These are phyloP conservation scores for Litsea cubeba DNA, from an alignment of 164 flowering plant species.

Conservation along the genomic window DNA sequence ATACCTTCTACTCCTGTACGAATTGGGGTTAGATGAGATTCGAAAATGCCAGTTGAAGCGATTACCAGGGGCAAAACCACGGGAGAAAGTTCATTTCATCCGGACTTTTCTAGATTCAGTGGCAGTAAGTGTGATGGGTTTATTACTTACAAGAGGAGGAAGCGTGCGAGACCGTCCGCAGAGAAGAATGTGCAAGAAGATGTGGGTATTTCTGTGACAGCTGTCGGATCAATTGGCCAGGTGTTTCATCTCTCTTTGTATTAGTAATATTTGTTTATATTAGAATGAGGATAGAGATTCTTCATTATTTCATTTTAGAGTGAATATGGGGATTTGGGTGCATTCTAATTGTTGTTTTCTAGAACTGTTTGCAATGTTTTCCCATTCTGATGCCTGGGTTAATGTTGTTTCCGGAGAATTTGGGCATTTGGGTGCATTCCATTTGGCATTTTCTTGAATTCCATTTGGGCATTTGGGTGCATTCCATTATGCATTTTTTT, in stretches of 20 bases:
- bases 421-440: background rate
- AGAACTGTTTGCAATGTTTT: background rate
- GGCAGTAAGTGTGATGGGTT: background rate
- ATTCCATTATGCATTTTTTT: background rate
- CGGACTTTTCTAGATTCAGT: background rate
- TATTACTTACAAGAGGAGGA: slow-evolving; percentile 8
- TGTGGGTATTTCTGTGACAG: background rate
- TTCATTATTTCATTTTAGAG: background rate
- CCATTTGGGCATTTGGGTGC: background rate
- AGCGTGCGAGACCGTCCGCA: background rate
- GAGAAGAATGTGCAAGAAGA: background rate
- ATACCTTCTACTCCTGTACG: no score
- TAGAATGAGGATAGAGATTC: no score
- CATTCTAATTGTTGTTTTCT: background rate
- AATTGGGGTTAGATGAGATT: no score
- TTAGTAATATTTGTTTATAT: no score
- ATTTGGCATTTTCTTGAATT: no score
- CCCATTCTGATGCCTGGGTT: no score
- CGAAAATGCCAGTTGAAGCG: no score
- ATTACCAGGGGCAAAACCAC: no score
- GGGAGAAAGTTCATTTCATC: background rate
- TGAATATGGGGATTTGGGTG: background rate
- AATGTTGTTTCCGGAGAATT: background rate
- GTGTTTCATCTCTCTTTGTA: background rate
- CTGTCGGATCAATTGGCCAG: no score